phyloP scores from a whole-genome alignment of 352 stramenopile genomes.

The Albugo candida region DNA sequence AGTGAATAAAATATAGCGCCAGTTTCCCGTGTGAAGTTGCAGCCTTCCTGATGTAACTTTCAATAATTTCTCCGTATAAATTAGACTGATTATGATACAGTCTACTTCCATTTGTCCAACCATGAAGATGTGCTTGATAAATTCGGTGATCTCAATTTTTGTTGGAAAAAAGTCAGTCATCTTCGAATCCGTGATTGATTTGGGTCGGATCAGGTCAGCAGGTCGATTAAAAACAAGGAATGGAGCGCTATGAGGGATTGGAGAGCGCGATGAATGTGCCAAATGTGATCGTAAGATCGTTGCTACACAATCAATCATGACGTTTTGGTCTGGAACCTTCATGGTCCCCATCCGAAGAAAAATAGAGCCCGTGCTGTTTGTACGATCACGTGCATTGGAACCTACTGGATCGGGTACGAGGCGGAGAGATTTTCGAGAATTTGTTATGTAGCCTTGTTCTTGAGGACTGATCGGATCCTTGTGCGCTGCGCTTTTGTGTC shows the following conservation, averaged over 20 bases:
- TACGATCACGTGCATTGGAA: slow-evolving; percentile 51
- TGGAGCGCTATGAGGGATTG: slow-evolving; percentile 23
- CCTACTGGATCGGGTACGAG: too few relatives aligned
- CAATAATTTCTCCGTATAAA: slow-evolving; percentile 93
- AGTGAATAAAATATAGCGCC: slow-evolving; percentile 87
- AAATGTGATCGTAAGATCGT: slow-evolving; percentile 92
- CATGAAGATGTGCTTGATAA: slow-evolving; percentile 88
- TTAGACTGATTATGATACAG: slow-evolving; percentile 95
- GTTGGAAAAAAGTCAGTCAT: slow-evolving; percentile 35
- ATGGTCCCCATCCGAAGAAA: slow-evolving; percentile 86
- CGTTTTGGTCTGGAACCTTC: slow-evolving; percentile 89
- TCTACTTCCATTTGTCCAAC: slow-evolving; percentile 86
- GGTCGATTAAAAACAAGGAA: slow-evolving; percentile 37
- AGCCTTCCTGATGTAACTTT: slow-evolving; percentile 72
- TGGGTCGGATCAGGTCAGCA: slow-evolving; percentile 13
- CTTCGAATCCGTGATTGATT: slow-evolving; percentile 5
- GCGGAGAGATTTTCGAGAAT: too few relatives aligned
- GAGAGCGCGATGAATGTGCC: slow-evolving; percentile 55
- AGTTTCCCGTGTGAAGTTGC: slow-evolving; percentile 77
- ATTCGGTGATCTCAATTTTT: slow-evolving; percentile 77
- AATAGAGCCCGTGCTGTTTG: slow-evolving; percentile 91
- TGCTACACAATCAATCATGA: slow-evolving; percentile 90
- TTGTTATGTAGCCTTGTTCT: too few relatives aligned
- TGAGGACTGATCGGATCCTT: neutral
- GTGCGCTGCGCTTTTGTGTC: neutral